phyloP scores from a whole-genome alignment of 768 basidiomycete genomes.

The Rhizopogon vinicolor region DNA sequence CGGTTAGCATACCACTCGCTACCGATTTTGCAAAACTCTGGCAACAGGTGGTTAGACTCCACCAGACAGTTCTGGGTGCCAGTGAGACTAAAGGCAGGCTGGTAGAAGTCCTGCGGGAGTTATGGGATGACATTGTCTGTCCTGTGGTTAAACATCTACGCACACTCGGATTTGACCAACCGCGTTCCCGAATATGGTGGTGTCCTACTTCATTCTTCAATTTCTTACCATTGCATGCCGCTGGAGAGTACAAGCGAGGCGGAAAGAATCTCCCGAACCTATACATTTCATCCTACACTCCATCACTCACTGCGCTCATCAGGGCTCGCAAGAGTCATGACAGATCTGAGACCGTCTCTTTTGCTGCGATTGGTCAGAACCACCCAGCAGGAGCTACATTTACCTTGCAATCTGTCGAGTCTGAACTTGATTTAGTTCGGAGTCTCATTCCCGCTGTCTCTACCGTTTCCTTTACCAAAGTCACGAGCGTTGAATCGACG shows the following conservation, averaged over 20 bases:
- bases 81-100: no score
- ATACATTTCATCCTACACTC: conserved; percentile 8
- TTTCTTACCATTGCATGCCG: conserved; percentile 9
- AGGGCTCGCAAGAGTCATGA: conserved; percentile 1
- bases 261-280: neutral
- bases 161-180: neutral
- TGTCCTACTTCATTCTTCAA: conserved; percentile 5
- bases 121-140: no score
- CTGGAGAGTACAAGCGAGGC: neutral
- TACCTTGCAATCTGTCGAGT: neutral
- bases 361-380: conserved; percentile 4
- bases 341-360: neutral
- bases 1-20: no score
- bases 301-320: conserved; percentile 3
- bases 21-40: no score
- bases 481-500: neutral
- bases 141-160: no score
- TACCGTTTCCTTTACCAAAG: neutral
- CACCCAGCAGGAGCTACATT: neutral
- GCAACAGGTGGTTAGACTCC: no score
- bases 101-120: no score
- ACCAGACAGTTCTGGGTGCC: no score
- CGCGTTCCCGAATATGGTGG: conserved; percentile 1
- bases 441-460: neutral
- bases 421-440: neutral